Percentiles rank a stretch among this genome's conserved stretches.
These are phyloP conservation scores for Zygotorulaspora mrakii DNA, from an alignment of 1,139 yeast species.

Conservation along the genomic window DNA sequence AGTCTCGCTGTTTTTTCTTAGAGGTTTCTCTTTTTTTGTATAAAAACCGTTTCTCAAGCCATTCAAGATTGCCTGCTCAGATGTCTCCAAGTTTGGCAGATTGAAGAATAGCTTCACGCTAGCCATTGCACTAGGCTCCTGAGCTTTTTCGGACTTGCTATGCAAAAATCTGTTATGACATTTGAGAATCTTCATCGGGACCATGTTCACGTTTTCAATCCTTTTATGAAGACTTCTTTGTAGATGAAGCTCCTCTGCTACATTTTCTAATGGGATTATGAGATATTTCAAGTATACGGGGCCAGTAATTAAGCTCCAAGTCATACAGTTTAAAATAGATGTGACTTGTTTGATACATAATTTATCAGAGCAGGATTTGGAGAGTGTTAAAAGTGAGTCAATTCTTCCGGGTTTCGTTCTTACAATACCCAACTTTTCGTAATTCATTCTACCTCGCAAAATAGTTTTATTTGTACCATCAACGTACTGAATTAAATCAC, in stretches of 20 bases:
- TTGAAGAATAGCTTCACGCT: slow-evolving; percentile 18
- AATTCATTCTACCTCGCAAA: slow-evolving; percentile 66
- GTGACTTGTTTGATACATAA: slow-evolving; percentile 58
- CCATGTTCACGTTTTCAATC: slow-evolving; percentile 15
- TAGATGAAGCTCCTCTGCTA: slow-evolving; percentile 40
- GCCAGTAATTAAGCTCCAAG: slow-evolving; percentile 42
- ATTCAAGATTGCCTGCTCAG: slow-evolving; percentile 47
- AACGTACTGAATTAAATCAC: slow-evolving; percentile 33
- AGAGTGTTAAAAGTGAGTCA: slow-evolving; percentile 65
- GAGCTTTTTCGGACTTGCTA: slow-evolving; percentile 31
- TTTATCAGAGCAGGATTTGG: slow-evolving; percentile 89
- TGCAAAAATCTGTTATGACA: slow-evolving; percentile 17
- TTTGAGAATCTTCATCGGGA: slow-evolving; percentile 14
- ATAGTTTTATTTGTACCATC: slow-evolving; percentile 29
- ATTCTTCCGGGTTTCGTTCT: slow-evolving; percentile 89
- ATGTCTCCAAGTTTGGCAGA: slow-evolving; percentile 2
- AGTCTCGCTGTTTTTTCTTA: slow-evolving; percentile 45
- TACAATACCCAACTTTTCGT: slow-evolving; percentile 55
- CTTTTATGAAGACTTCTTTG: slow-evolving; percentile 51
- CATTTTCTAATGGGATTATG: slow-evolving; percentile 46
- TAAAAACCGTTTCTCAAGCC: slow-evolving; percentile 54
- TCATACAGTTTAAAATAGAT: slow-evolving; percentile 55
- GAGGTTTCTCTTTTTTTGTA: slow-evolving; percentile 42
- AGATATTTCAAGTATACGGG: slow-evolving; percentile 50
- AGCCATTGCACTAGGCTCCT: slow-evolving; percentile 26